Percentiles rank a stretch among this genome's conserved stretches.
Evolutionary conservation across 257 asterid genomes (phyloP).

Genomic region (Anisodus acutangulus): DNA sequence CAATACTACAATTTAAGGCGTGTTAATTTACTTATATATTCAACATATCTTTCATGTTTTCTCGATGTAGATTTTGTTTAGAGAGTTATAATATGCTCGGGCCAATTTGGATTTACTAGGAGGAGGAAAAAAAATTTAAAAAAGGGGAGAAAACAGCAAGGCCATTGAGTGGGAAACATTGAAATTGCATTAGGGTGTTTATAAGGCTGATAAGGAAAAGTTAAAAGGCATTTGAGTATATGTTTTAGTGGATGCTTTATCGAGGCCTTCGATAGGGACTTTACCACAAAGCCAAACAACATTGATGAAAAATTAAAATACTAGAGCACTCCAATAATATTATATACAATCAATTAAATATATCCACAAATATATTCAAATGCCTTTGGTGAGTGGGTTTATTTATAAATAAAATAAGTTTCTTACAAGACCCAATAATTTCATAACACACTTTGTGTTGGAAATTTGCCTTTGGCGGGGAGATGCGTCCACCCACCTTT

Average conservation of each 20-base stretch:
- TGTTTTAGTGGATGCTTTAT: conserved; percentile 37
- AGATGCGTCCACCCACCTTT: too few relatives aligned
- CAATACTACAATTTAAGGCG: too few relatives aligned
- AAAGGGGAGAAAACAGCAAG: neutral
- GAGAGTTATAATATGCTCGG: too few relatives aligned
- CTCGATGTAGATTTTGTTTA: too few relatives aligned
- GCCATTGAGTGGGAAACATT: conserved; percentile 42
- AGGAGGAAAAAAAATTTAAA: neutral
- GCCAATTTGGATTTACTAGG: too few relatives aligned
- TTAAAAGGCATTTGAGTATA: conserved; percentile 17
- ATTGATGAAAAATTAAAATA: neutral
- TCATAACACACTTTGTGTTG: neutral
- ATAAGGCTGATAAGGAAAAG: conserved; percentile 30
- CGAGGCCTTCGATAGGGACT: conserved; percentile 26
- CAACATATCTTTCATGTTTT: too few relatives aligned
- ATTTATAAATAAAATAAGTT: neutral
- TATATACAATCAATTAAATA: neutral
- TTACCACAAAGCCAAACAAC: conserved; percentile 1
- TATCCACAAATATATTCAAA: neutral
- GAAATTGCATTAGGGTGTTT: conserved; percentile 33
- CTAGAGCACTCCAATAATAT: neutral
- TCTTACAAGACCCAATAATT: conserved; percentile 11
- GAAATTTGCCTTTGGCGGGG: too few relatives aligned
- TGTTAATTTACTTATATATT: too few relatives aligned
- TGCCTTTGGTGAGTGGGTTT: conserved; percentile 25